phyloP scores from a whole-genome alignment of 2,329 filamentous ascomycete species.

The Dothideomycetidae sp. region DNA sequence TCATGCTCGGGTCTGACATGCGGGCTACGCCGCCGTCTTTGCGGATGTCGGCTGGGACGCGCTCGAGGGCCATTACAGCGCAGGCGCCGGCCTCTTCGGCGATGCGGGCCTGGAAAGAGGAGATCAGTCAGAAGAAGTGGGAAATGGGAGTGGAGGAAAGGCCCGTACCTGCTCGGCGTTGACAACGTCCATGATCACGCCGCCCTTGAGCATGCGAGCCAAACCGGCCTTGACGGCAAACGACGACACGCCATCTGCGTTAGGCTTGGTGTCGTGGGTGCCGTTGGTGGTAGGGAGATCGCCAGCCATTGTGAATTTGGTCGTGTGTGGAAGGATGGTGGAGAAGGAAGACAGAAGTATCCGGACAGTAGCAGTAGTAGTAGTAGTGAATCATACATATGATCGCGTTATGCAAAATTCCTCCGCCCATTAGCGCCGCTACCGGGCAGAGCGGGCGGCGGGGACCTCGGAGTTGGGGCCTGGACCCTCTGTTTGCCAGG shows the following conservation, averaged over 20 bases:
- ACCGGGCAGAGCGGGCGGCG: too few species aligned
- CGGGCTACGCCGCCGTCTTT: conserved; percentile 82
- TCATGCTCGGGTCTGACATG: conserved; percentile 92
- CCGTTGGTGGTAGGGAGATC: conserved; percentile 36
- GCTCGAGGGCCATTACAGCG: conserved; percentile 97
- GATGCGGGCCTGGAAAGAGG: conserved; percentile 59
- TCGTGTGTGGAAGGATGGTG: not conserved
- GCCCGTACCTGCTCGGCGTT: conserved; percentile 59
- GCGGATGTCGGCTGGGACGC: conserved; percentile 91
- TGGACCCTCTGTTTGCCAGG: too few species aligned
- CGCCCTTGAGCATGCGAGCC: conserved; percentile 96
- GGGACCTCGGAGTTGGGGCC: too few species aligned
- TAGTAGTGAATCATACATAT: too few species aligned
- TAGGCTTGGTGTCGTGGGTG: conserved; percentile 18
- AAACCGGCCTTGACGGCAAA: conserved; percentile 91
- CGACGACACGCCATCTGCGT: conserved; percentile 30
- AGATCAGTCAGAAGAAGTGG: not conserved
- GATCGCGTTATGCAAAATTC: too few species aligned
- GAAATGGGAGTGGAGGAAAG: conserved; percentile 2
- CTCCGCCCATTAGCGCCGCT: too few species aligned
- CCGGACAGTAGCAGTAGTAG: too few species aligned
- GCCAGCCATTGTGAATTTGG: conserved; percentile 26
- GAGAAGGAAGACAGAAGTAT: too few species aligned
- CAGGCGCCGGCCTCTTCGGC: conserved; percentile 92
- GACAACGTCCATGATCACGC: conserved; percentile 98